phyloP scores from a whole-genome alignment of 2,329 filamentous ascomycete species.

The Exophiala alcalophila region DNA sequence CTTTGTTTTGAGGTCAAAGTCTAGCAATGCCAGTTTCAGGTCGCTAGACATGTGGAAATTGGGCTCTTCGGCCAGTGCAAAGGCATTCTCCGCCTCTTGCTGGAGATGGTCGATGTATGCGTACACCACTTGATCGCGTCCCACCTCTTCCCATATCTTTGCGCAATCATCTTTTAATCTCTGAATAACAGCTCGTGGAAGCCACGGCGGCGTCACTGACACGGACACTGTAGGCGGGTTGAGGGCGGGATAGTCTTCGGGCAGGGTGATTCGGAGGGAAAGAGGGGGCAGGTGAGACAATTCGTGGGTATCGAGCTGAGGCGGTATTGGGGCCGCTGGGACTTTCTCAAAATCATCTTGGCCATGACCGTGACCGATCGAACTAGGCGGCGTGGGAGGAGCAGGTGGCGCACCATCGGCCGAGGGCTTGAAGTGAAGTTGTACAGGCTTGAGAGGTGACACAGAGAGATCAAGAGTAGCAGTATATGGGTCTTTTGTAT shows the following conservation, averaged over 20 bases:
- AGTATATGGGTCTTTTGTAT: constrained; percentile 45
- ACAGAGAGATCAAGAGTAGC: constrained; percentile 57
- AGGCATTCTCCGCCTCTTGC: constrained; percentile 55
- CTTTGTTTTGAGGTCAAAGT: constrained; percentile 73
- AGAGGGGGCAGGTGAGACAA: constrained; percentile 58
- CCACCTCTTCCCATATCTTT: constrained; percentile 60
- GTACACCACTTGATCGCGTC: constrained; percentile 55
- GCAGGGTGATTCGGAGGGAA: constrained; percentile 51
- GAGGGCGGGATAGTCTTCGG: constrained; percentile 55
- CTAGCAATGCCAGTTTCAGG: constrained; percentile 67
- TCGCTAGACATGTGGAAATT: constrained; percentile 45
- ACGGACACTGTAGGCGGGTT: constrained; percentile 51
- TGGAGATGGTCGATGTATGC: constrained; percentile 61
- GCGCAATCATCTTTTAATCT: constrained; percentile 48
- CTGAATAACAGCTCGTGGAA: constrained; percentile 46
- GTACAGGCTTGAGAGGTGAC: constrained; percentile 53
- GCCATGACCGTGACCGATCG: constrained; percentile 35
- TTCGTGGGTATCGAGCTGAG: constrained; percentile 34
- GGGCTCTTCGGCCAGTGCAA: constrained; percentile 46
- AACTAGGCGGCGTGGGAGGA: constrained; percentile 43
- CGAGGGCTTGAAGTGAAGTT: constrained; percentile 42
- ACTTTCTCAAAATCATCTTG: constrained; percentile 27
- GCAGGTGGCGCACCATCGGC: constrained; percentile 36
- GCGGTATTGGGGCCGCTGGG: background rate
- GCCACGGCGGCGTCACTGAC: constrained; percentile 52